These are phyloP conservation scores for Kluyveromyces marxianus DNA, from an alignment of 1,139 yeast genomes.

Conservation along the genomic window DNA sequence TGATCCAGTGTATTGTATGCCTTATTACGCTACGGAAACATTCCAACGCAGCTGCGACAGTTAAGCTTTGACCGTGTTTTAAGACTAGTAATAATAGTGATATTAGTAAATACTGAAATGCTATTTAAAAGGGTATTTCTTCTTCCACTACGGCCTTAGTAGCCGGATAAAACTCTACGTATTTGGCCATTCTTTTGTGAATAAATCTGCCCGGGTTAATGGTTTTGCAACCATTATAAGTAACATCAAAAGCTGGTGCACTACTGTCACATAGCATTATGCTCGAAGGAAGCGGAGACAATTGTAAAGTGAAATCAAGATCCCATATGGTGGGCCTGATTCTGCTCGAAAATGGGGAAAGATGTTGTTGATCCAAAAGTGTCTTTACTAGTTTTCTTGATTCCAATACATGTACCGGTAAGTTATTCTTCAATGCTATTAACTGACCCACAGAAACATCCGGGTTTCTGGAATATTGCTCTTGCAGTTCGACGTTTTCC, in stretches of 20 bases:
- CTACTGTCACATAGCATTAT: conserved; percentile 60
- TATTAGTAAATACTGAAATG: too few relatives aligned
- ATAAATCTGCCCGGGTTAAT: conserved; percentile 61
- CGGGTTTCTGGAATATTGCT: conserved; percentile 11
- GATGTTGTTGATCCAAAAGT: conserved; percentile 74
- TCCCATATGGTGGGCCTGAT: conserved; percentile 63
- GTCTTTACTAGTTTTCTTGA: conserved; percentile 75
- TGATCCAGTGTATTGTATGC: conserved; percentile 87
- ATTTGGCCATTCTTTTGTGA: conserved; percentile 45
- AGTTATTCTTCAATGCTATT: conserved; percentile 24
- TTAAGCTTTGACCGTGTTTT: background rate
- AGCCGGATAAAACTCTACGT: conserved; percentile 64
- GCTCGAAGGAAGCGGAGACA: conserved; percentile 75
- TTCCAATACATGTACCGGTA: conserved; percentile 41
- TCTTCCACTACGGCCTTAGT: conserved; percentile 43
- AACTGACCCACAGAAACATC: conserved; percentile 20
- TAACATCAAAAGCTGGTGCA: conserved; percentile 63
- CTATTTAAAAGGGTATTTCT: conserved; percentile 37
- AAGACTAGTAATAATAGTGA: too few relatives aligned
- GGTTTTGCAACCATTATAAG: conserved; percentile 77
- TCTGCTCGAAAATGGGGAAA: conserved; percentile 66
- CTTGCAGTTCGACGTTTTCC: conserved; percentile 16
- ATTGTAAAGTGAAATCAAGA: conserved; percentile 57
- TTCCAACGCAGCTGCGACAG: conserved; percentile 26
- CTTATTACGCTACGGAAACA: conserved; percentile 38